Evolutionary conservation across 2,329 filamentous ascomycete genomes (phyloP), one percentile per base, ranked within the genome.

Genomic region (Phaeosphaeria sp.): DNA sequence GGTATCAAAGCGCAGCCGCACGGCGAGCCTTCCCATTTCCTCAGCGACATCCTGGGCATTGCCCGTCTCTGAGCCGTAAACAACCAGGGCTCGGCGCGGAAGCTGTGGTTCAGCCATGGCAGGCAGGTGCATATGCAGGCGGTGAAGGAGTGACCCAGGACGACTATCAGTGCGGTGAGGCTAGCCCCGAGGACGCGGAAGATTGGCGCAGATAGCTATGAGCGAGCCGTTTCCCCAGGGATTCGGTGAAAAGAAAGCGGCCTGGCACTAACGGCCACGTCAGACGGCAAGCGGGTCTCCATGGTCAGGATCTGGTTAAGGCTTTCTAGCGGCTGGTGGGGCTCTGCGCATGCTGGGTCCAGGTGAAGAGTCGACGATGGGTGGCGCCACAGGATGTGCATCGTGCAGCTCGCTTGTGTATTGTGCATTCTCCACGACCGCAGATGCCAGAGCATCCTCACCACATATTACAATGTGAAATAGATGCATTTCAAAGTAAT

Each of bases 1-100:
- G 21, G 89, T 91, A 61, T 84, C 78, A 77, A 98, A 97, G 69
- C 88, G 91, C 56, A 97, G 80, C 30, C 94, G 86, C 78, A 94
- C 88, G 36, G 88, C 85, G 63, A 91, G 78, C 42, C 88, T 84
- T 40, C 89, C 91, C 60, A 98, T 81, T 74, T 97, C 92, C 70
- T 92, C 89, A 20, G 95, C 94, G 62, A 94, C 87, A 78, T 98
- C 94, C 77, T 97, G 91, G 53, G 92, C 90, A 73, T 95, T 97
- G 55, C 95, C 95, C 21, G 93, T 98, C 81, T 99, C 95, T 40
- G 94, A 96, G 54, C 92, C 95, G 79, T 97, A 99, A 33, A 96
- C 84, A 56, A 99, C 84, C 65, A 96, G 85, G 51, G 85, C 87
- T 43, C 80, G 84, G 66, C 74, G 73, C 50, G 62, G 55, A 43